Conservation (phyloP, 1,284 basidiomycete species). For the Lignosus rhinocerotis region DNA sequence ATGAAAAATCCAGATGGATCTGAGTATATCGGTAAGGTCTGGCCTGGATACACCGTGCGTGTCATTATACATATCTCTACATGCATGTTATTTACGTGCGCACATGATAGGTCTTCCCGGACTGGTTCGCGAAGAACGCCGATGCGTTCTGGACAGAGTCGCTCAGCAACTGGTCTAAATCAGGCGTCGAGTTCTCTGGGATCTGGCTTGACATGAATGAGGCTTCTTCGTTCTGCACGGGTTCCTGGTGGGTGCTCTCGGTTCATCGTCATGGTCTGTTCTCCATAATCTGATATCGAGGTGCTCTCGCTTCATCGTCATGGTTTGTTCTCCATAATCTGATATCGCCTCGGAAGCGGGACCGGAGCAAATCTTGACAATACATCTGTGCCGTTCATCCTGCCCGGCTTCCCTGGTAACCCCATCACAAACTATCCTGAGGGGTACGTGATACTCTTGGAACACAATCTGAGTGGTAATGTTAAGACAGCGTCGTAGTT, state of each 20-base stretch:
- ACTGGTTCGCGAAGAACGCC: slow-evolving; percentile 66
- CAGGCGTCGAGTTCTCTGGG: slow-evolving; percentile 62
- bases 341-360: slow-evolving; percentile 40
- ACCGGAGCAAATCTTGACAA: slow-evolving; percentile 53
- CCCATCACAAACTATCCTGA: slow-evolving; percentile 58
- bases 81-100: not conserved
- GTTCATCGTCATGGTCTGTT: not conserved
- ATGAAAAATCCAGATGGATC: slow-evolving; percentile 69
- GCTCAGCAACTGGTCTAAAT: slow-evolving; percentile 54
- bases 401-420: slow-evolving; percentile 55
- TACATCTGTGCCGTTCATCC: slow-evolving; percentile 45
- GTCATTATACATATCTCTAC: slow-evolving; percentile 11
- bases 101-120: slow-evolving; percentile 51
- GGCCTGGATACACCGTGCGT: slow-evolving; percentile 53
- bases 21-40: slow-evolving; percentile 70
- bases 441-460: slow-evolving; percentile 42
- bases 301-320: not conserved
- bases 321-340: not conserved
- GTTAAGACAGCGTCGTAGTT: slow-evolving; percentile 41
- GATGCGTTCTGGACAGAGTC: slow-evolving; percentile 35
- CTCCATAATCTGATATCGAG: not conserved
- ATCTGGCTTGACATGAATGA: slow-evolving; percentile 84
- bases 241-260: slow-evolving; percentile 54
- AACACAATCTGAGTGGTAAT: not conserved
- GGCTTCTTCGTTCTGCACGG: slow-evolving; percentile 61